phyloP scores from a whole-genome alignment of 73 alveolate species.

The Tetrahymena malaccensis region DNA sequence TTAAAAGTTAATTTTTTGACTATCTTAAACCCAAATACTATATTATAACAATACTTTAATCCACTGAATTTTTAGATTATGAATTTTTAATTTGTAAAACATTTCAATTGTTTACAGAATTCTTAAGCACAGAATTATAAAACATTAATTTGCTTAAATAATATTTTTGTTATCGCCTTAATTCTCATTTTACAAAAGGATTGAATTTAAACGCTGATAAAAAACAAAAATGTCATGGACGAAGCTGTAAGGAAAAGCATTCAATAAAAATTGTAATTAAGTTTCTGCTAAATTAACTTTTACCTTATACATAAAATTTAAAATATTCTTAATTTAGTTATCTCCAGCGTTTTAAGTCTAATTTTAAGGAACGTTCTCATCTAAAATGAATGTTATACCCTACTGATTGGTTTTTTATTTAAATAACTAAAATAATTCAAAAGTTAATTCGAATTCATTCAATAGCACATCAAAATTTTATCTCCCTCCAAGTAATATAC shows the following conservation, averaged over 20 bases:
- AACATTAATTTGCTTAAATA: not conserved
- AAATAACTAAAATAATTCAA: too few species aligned
- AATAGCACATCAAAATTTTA: too few species aligned
- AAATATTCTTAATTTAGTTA: too few species aligned
- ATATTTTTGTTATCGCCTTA: not conserved
- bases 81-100: not conserved
- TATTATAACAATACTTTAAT: not conserved
- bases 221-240: not conserved
- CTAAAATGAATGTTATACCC: not conserved
- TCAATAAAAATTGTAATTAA: not conserved
- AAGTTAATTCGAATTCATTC: not conserved
- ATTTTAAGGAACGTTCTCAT: not conserved
- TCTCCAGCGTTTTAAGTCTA: not conserved
- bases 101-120: not conserved
- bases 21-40: not conserved
- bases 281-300: not conserved
- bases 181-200: not conserved
- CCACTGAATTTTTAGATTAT: not conserved
- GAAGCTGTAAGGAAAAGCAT: not conserved
- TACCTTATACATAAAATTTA: not conserved
- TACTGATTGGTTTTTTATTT: too few species aligned
- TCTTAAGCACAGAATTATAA: not conserved
- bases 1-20: too few species aligned
- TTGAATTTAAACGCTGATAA: not conserved
- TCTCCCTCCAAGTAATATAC: not conserved